Evolutionary conservation across 805 yeast genomes (phyloP), one percentile per base, ranked within the genome.

Genomic region (Lipomyces orientalis): DNA sequence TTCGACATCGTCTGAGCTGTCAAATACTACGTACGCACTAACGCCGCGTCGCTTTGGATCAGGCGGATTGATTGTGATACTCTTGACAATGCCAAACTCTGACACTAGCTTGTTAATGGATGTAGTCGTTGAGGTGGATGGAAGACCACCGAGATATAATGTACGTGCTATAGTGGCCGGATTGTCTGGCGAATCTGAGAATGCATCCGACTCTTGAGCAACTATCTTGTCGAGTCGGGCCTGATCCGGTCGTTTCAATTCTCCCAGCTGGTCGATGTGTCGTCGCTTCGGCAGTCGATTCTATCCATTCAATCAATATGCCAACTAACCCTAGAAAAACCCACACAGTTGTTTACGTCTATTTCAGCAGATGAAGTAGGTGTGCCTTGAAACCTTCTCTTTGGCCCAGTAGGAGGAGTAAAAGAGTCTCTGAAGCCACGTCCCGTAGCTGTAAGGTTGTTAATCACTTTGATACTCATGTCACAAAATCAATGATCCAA

Each of bases 31-130:
- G 9, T 62, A 54, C 2, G 68, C 72, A 19, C 22, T 51, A 22
- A 58, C 31, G 8, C 73, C 73, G 12, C 70, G 58, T 16, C 46
- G 51, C 31, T 52, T 65, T 8, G 54, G 58, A 39, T 67, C 70
- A 14, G 60, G 29, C 6, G 66, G 64, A 31, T 54, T 61, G n/a
- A 68, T 29, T 10, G 54, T 59, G 19, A 68, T 60, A 14, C 29
- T 35, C 31, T 54, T 56, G 60, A 63, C 34, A 16, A 29, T 52
- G n/a, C 60, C 62, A 1, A 12, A 14, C 8, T 54, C 59, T 8
- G 25, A 7, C n/a, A 68, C 61, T 3, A 68, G 39, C 43, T 60
- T 14, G 49, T 29, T 49, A 3, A 68, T 56, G 6, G 56, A 31
- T 4, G 29, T 19, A 9, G 25, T 58, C 34, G 65, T 60, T 2